phyloP scores from a whole-genome alignment of 805 yeast genomes.

The Saturnispora sekii region DNA sequence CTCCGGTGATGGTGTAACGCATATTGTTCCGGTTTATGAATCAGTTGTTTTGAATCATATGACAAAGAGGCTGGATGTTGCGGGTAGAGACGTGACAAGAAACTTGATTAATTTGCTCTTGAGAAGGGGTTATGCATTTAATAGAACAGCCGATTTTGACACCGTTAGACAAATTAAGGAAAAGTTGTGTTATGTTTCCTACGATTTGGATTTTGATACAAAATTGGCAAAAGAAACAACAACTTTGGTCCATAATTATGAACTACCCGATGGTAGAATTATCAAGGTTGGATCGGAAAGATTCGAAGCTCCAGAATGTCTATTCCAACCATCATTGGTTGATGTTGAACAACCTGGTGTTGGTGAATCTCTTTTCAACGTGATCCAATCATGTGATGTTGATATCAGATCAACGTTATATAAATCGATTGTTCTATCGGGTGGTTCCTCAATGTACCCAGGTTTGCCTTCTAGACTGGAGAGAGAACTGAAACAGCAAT shows the following conservation, averaged over 20 bases:
- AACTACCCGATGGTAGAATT: constrained; percentile 93
- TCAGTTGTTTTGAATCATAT: constrained; percentile 92
- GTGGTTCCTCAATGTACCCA: constrained; percentile 98
- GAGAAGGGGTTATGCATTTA: constrained; percentile 95
- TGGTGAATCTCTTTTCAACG: constrained; percentile 85
- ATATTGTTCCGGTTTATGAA: constrained; percentile 96
- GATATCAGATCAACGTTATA: constrained; percentile 83
- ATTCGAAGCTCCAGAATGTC: constrained; percentile 93
- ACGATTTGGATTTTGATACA: constrained; percentile 84
- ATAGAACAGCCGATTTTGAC: constrained; percentile 97
- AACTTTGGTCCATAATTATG: constrained; percentile 80
- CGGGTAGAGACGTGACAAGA: constrained; percentile 98
- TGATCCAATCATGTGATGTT: constrained; percentile 90
- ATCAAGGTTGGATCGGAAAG: constrained; percentile 93
- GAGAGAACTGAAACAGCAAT: constrained; percentile 90
- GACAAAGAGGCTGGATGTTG: constrained; percentile 88
- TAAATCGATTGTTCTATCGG: constrained; percentile 88
- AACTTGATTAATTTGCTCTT: constrained; percentile 82
- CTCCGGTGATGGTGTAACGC: constrained; percentile 98
- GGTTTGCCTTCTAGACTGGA: constrained; percentile 94
- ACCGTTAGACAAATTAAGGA: constrained; percentile 97
- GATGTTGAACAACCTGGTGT: constrained; percentile 97
- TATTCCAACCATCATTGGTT: constrained; percentile 91
- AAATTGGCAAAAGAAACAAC: constrained; percentile 92
- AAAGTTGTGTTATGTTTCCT: constrained; percentile 89